Evolutionary conservation across 148 eudicot species (phyloP).

Genomic region (Beta vulgaris): DNA sequence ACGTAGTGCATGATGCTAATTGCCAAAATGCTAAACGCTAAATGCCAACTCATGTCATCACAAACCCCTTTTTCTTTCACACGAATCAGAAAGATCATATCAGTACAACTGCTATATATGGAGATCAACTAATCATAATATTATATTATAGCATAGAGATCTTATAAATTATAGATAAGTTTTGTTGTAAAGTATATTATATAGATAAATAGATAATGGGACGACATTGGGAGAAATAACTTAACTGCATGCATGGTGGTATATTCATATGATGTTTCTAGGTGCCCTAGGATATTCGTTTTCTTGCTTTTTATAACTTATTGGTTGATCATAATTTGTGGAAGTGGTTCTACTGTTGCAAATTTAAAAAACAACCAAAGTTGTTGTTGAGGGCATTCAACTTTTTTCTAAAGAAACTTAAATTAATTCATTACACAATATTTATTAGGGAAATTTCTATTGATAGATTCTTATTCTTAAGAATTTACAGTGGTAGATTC

Average conservation of each 20-base stretch:
- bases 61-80: background rate
- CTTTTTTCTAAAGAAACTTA: no score
- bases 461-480: no score
- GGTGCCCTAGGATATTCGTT: slow-evolving; percentile 15
- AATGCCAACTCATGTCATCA: slow-evolving; percentile 3
- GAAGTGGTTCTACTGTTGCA: slow-evolving; percentile 14
- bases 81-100: slow-evolving; percentile 7
- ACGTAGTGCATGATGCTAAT: slow-evolving; percentile 1
- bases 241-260: slow-evolving; percentile 1
- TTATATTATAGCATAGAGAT: background rate
- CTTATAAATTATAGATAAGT: background rate
- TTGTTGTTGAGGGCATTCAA: no score
- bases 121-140: background rate
- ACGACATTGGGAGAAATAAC: background rate
- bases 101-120: background rate
- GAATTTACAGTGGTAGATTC: no score
- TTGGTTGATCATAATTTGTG: background rate
- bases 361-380: no score
- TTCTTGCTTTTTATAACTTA: background rate
- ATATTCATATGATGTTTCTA: slow-evolving; percentile 6
- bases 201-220: background rate
- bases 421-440: no score
- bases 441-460: no score
- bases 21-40: no score
- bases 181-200: background rate